Evolutionary conservation across 148 eudicot genomes (phyloP), one percentile per base, ranked within the genome.

Genomic region (Rhododendron vialii): DNA sequence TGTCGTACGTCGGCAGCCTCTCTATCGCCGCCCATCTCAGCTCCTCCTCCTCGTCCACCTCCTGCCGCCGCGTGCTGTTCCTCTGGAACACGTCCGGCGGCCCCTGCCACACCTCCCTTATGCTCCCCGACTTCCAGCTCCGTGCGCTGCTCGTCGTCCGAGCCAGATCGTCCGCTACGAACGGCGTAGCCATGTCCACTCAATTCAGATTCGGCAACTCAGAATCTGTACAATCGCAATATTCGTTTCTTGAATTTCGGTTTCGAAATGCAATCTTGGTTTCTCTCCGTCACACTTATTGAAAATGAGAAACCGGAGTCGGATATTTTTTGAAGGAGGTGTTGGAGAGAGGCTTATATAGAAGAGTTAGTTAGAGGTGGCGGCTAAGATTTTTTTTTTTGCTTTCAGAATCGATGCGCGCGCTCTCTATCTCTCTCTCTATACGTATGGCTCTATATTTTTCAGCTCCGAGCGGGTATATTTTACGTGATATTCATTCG

Each of bases 1-100:
- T 67, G 3, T 87, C 86, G 28, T 87, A 87, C 47, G 88, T 87
- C 67, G 88, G 88, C 5, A 87, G 78, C 83, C 88, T 67, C 86
- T 87, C 88, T 0, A 87, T 67, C 20, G 88, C 88, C 6, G 88
- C 88, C 88, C 88, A 87, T 50, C 50, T 65, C 11, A 87, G 86
- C 78, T 83, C 85, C 74, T 87, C 83, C 26, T 90, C 92, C 14
- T 90, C 88, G 69, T 86, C 59, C 57, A 48, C 18, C n/a, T 38
- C 45, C 7, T 28, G 35, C 75, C 75, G 36, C 75, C 75, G 35
- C 35, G 75, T 69, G 17, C 48, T 75, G 61, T 85, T 88, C 85
- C 85, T 63, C 38, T 6, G 82, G 45, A 88, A 88, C 2, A 78
- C 89, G 48, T 88, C 87, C 20, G 87, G 75, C 9, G 80, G 17